A percentile compares a stretch with the other conserved stretches of the same genome.
phyloP scores from a whole-genome alignment of 257 asterid species.

The Phtheirospermum japonicum region DNA sequence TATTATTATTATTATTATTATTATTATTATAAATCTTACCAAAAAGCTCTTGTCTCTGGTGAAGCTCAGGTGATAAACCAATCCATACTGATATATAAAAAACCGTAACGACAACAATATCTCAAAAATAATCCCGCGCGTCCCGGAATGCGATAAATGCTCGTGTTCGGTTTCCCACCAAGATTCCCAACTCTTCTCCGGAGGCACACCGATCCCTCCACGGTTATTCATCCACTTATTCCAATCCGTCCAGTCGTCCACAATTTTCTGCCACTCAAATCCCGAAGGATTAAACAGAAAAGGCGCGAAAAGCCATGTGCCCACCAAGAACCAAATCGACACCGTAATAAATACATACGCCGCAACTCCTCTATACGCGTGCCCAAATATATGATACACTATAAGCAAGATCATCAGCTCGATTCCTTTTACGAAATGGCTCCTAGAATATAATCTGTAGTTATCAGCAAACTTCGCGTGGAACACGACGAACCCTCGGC shows the following conservation, averaged over 20 bases:
- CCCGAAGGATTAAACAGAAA: constrained; percentile 95
- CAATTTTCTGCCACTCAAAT: constrained; percentile 90
- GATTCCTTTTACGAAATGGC: constrained; percentile 89
- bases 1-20: too few relatives aligned
- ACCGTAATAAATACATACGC: constrained; percentile 76
- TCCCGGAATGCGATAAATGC: constrained; percentile 75
- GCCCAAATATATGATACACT: constrained; percentile 89
- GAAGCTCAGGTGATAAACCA: constrained; percentile 81
- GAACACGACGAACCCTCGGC: constrained; percentile 93
- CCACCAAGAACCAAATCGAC: constrained; percentile 86
- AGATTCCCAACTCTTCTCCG: constrained; percentile 94
- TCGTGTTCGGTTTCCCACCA: constrained; percentile 95
- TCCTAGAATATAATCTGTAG: constrained; percentile 77
- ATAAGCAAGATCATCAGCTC: constrained; percentile 84
- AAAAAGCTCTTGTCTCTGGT: constrained; percentile 44
- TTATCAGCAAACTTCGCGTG: constrained; percentile 92
- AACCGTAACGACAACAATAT: constrained; percentile 79
- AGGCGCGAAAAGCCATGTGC: constrained; percentile 94
- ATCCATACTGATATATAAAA: constrained; percentile 82
- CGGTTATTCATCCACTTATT: constrained; percentile 82
- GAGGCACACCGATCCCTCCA: constrained; percentile 91
- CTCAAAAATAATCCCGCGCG: constrained; percentile 67
- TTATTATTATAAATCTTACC: constrained; percentile 52
- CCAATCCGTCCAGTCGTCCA: constrained; percentile 97
- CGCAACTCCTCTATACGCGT: constrained; percentile 51